Conservation (phyloP, 2,329 filamentous ascomycete species). For the Phialocephala sp. region DNA sequence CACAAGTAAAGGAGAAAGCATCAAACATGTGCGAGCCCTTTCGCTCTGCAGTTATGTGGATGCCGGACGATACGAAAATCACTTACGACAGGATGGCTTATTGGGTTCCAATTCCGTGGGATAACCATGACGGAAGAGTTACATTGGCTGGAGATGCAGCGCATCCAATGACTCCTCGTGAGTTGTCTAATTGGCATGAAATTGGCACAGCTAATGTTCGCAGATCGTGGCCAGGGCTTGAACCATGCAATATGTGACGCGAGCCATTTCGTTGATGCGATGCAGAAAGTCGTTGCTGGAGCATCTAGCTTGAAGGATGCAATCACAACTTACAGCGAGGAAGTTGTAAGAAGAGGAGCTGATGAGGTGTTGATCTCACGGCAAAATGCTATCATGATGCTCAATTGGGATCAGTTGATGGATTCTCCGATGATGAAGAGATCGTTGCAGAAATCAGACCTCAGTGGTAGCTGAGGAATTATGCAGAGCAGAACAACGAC, state of each 20-base stretch:
- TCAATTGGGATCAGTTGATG: constrained; percentile 26
- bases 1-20: constrained; percentile 11
- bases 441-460: constrained; percentile 25
- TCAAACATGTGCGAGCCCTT: constrained; percentile 35
- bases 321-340: constrained; percentile 23
- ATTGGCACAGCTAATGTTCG: background rate
- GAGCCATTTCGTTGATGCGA: constrained; percentile 13
- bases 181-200: too few species aligned
- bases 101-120: constrained; percentile 30
- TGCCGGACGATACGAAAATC: constrained; percentile 42
- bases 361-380: constrained; percentile 22
- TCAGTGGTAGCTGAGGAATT: constrained; percentile 19
- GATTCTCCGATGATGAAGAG: constrained; percentile 24
- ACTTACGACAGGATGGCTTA: constrained; percentile 28
- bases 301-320: constrained; percentile 21
- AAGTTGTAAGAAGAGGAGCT: constrained; percentile 26
- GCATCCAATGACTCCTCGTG: constrained; percentile 16
- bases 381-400: constrained; percentile 24
- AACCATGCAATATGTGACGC: constrained; percentile 13
- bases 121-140: constrained; percentile 3
- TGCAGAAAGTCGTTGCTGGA: constrained; percentile 22
- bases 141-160: constrained; percentile 19
- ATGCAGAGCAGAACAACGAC: constrained; percentile 9
- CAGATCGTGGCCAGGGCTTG: constrained; percentile 18
- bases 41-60: constrained; percentile 45